These are phyloP conservation scores for Mycocentrospora acerina DNA, from an alignment of 2,329 filamentous ascomycete genomes.

Conservation along the genomic window DNA sequence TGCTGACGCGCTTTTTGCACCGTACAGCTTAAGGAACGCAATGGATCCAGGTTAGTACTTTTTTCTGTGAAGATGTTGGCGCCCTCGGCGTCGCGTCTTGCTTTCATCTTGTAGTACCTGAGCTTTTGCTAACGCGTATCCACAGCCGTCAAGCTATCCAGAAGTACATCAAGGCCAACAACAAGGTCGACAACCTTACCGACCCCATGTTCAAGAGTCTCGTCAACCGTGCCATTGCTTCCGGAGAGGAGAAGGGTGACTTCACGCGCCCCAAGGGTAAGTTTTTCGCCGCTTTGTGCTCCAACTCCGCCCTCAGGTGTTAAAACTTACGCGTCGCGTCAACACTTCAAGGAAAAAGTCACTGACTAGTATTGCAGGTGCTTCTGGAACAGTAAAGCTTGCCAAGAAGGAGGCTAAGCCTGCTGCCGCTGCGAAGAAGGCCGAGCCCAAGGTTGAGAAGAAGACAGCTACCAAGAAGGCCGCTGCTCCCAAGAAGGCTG, in stretches of 20 bases:
- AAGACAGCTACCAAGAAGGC: conserved; percentile 26
- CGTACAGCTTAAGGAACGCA: conserved; percentile 67
- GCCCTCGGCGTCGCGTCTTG: conserved; percentile 29
- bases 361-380: conserved; percentile 54
- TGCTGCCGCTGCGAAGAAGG: conserved; percentile 26
- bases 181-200: conserved; percentile 59
- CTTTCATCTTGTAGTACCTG: conserved; percentile 21
- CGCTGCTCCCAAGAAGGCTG: conserved; percentile 26
- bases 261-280: conserved; percentile 90
- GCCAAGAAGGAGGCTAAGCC: conserved; percentile 68
- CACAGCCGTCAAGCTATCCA: conserved; percentile 69
- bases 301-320: conserved; percentile 1
- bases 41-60: conserved; percentile 65
- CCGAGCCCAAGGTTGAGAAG: conserved; percentile 37
- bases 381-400: conserved; percentile 90
- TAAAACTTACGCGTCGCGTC: not conserved
- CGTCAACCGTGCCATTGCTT: conserved; percentile 83
- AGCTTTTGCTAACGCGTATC: conserved; percentile 37
- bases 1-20: conserved; percentile 53
- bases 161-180: conserved; percentile 74
- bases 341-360: not conserved
- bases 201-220: conserved; percentile 66
- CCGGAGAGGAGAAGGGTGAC: conserved; percentile 80
- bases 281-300: conserved; percentile 43
- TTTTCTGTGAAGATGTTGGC: conserved; percentile 21